A percentile compares a stretch with the other conserved stretches of the same genome.
These are phyloP conservation scores for Vanilla planifolia DNA, from an alignment of 106 monocot genomes.

Conservation along the genomic window DNA sequence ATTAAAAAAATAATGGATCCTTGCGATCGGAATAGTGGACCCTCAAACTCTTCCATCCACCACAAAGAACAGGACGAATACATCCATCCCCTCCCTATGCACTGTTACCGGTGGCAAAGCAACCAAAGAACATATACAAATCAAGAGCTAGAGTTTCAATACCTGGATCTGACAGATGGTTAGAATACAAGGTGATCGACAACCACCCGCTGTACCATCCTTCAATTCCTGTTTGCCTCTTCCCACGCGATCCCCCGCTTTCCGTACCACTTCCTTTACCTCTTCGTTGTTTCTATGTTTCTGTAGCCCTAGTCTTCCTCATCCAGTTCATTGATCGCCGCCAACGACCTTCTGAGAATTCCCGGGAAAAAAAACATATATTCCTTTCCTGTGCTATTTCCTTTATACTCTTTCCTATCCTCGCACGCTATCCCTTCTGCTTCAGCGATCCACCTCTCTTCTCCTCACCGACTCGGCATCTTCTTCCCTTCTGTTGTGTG, in stretches of 20 bases:
- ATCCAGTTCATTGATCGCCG: neutral
- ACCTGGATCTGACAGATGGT: slow-evolving; percentile 19
- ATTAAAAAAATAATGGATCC: slow-evolving; percentile 3
- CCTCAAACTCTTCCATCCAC: slow-evolving; percentile 3
- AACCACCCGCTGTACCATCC: neutral
- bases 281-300: neutral
- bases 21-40: slow-evolving; percentile 11
- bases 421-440: slow-evolving; percentile 3
- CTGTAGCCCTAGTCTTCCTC: neutral
- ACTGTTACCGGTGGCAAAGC: slow-evolving; percentile 4
- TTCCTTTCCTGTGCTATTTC: slow-evolving; percentile 1
- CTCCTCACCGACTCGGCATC: neutral
- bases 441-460: slow-evolving; percentile 4
- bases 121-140: slow-evolving; percentile 23
- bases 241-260: neutral
- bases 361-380: neutral
- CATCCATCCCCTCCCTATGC: neutral
- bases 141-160: slow-evolving; percentile 30
- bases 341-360: neutral
- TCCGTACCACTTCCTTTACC: neutral
- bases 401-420: slow-evolving; percentile 1
- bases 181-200: neutral
- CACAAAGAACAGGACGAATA: neutral
- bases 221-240: neutral
- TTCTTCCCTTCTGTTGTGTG: slow-evolving; percentile 7